Base-by-base conservation (phyloP, 2,329 filamentous ascomycete genomes). In the Alternaria conjuncta region DNA sequence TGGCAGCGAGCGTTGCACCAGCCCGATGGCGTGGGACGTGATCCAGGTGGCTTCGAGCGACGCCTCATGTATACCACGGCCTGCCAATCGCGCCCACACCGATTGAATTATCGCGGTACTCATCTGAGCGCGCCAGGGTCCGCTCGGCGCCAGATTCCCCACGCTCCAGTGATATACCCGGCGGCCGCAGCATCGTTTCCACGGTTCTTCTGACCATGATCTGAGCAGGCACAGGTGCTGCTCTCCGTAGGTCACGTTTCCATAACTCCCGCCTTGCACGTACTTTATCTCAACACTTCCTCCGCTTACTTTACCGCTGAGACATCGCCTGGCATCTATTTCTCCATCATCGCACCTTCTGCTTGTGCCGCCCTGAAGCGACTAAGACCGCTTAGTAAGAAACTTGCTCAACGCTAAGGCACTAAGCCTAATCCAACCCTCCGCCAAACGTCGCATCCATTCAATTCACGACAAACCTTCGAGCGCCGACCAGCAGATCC, bases 341-440 rank as follows among this genome's bases (percentile, higher is more conserved):
- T 55, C 47, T 28, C 36, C 25, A 53, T 23, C 15, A 47, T 36
- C 20, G 51, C 36, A 60, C 50, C 55, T 45, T 55, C 50, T 55
- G 45, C 49, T 49, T 54, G 43, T 51, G 58, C 45, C 30, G 36
- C 7, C 49, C 49, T 56, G 63, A 64, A 63, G 61, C 61, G 60
- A 59, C 65, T 54, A 61, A 61, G n/a, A 25, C 21, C 23, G 18
- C 64, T 65, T 67, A 69, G 59, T 66, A 64, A 65, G 60, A 69
- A 71, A 71, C 68, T 69, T 69, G 68, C 68, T 69, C 68, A 71
- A 63, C 59, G 61, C 66, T 65, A 66, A 61, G 51, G 36, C 66
- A 62, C 65, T 66, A 66, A 67, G 53, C 65, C 63, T 32, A 57
- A 66, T 72, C 61, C 63, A 65, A 60, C 54, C 57, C 58, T 66